Conservation (phyloP, 768 basidiomycete species). For the Amanita fuliginea region DNA sequence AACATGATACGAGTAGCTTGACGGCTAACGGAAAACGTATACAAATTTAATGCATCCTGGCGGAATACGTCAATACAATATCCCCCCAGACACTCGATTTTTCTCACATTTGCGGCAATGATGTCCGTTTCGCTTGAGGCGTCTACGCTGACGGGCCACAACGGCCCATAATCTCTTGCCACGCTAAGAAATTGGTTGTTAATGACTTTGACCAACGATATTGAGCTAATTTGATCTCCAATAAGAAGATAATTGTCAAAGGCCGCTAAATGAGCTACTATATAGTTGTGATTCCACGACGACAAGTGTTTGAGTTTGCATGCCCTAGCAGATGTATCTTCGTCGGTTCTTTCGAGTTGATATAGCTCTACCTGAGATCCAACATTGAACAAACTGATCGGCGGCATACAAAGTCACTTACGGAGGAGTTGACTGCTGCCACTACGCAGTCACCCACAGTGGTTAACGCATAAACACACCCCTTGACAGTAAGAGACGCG, state of each 20-base stretch:
- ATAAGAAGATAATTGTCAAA: constrained; percentile 44
- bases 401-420: constrained; percentile 22
- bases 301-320: constrained; percentile 31
- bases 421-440: constrained; percentile 69
- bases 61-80: not conserved
- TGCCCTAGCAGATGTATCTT: constrained; percentile 19
- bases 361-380: constrained; percentile 34
- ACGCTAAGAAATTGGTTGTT: constrained; percentile 35
- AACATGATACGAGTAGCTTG: constrained; percentile 33
- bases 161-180: constrained; percentile 64
- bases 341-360: constrained; percentile 21
- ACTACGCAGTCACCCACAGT: constrained; percentile 40
- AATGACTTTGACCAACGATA: constrained; percentile 52
- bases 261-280: constrained; percentile 56
- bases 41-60: constrained; percentile 59
- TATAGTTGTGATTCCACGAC: constrained; percentile 76
- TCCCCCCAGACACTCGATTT: constrained; percentile 4
- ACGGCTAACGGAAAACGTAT: constrained; percentile 43
- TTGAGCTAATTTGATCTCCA: constrained; percentile 73
- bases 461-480: constrained; percentile 61
- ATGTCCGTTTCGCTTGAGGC: constrained; percentile 41
- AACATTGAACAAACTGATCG: not conserved
- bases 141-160: constrained; percentile 65
- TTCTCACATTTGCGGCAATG: constrained; percentile 66
- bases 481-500: constrained; percentile 35